Evolutionary conservation across 192 early-diverging fungal species (phyloP).

Genomic region (Funneliformis mosseae): DNA sequence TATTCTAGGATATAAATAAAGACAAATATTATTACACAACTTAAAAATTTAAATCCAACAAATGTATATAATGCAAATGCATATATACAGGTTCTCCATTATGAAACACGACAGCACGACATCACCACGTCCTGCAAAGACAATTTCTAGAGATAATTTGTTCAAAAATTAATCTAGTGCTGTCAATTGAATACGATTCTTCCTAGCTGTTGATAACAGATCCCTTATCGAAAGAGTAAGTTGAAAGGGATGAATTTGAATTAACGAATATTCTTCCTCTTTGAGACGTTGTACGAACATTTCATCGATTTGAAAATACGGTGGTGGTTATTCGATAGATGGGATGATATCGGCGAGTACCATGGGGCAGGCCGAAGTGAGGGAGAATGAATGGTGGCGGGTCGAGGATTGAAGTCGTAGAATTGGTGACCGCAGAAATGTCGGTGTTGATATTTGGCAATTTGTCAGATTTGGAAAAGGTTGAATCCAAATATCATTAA

Average conservation of each 20-base stretch:
- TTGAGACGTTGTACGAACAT: not conserved
- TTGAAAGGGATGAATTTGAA: constrained; percentile 17
- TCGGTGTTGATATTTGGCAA: too few relatives aligned
- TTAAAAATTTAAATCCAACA: too few relatives aligned
- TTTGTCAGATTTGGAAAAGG: constrained; percentile 51
- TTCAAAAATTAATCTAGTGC: constrained; percentile 95
- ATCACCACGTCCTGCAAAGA: constrained; percentile 78
- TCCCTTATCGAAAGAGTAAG: not conserved
- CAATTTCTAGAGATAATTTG: constrained; percentile 85
- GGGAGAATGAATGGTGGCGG: too few relatives aligned
- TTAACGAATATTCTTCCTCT: constrained; percentile 36
- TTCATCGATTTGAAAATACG: not conserved
- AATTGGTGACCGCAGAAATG: too few relatives aligned
- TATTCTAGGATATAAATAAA: constrained; percentile 87
- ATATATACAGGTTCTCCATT: constrained; percentile 58
- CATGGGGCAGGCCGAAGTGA: too few relatives aligned
- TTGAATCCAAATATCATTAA: constrained; percentile 74
- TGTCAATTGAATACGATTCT: constrained; percentile 72
- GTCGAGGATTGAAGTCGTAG: too few relatives aligned
- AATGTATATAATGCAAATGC: not conserved
- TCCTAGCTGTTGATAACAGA: not conserved
- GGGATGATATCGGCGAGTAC: too few relatives aligned
- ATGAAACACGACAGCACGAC: constrained; percentile 89
- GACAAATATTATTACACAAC: constrained; percentile 45
- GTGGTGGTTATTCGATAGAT: constrained; percentile 67